Evolutionary conservation across 31 red algal species (phyloP).

Genomic region (Endocladia muricata): DNA sequence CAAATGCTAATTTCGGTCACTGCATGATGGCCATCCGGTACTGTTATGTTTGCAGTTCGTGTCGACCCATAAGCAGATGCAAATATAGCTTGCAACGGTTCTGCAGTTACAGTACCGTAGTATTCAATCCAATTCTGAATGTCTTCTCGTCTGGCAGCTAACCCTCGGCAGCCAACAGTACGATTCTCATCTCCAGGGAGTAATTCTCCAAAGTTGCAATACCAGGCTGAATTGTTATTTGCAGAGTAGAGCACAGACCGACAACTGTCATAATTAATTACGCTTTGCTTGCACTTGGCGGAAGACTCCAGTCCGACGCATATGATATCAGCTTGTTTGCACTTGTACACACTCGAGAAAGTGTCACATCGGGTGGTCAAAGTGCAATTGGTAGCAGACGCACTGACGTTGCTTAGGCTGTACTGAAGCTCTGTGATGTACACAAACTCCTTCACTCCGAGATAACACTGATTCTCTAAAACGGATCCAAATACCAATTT

Average conservation of each 20-base stretch:
- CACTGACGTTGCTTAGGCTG: background rate
- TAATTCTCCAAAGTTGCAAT: background rate
- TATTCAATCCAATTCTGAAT: background rate
- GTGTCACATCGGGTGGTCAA: background rate
- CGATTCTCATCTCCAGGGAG: background rate
- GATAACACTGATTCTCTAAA: constrained; percentile 2
- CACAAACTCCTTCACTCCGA: background rate
- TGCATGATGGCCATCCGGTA: constrained; percentile 3
- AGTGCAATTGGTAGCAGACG: background rate
- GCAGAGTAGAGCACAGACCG: background rate
- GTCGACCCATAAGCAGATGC: constrained; percentile 1
- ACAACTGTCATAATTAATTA: background rate
- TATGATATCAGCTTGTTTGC: background rate
- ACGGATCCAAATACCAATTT: background rate
- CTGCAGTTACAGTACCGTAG: background rate
- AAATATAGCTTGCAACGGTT: constrained; percentile 2
- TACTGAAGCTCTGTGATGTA: background rate
- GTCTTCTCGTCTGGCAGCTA: constrained; percentile 4
- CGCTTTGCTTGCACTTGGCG: background rate
- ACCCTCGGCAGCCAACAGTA: background rate
- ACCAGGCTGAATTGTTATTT: background rate
- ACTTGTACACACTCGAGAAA: background rate
- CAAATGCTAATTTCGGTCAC: background rate
- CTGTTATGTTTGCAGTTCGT: background rate
- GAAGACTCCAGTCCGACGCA: background rate